Conservation (phyloP, 768 basidiomycete species). For the Cubamyces lactineus region DNA sequence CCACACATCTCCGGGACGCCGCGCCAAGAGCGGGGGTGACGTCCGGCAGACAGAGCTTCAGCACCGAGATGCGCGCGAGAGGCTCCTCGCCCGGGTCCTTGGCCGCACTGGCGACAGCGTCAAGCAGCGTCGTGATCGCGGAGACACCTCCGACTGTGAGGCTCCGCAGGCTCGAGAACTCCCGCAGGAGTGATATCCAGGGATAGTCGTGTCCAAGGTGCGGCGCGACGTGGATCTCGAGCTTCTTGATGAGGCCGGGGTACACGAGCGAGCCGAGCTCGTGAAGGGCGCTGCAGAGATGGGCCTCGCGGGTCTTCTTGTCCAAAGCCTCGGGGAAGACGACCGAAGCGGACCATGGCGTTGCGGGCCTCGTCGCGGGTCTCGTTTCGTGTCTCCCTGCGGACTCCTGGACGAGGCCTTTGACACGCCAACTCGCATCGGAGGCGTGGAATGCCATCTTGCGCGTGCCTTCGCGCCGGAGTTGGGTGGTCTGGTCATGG, state of each 20-base stretch:
- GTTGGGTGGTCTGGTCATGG: too few relatives aligned
- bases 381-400: too few relatives aligned
- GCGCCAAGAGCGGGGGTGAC: not conserved
- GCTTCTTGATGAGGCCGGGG: not conserved
- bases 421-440: too few relatives aligned
- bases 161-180: not conserved
- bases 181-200: not conserved
- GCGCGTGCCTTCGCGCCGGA: too few relatives aligned
- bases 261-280: not conserved
- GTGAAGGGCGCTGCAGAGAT: not conserved
- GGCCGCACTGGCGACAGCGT: not conserved
- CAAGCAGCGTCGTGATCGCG: not conserved
- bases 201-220: not conserved
- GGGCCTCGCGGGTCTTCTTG: not conserved
- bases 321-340: too few relatives aligned
- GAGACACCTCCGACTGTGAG: not conserved
- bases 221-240: not conserved
- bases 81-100: not conserved
- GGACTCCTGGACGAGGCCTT: too few relatives aligned
- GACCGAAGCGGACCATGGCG: too few relatives aligned
- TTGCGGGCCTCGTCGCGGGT: too few relatives aligned
- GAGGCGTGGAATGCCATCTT: too few relatives aligned
- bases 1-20: not conserved
- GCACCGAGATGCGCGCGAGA: not conserved
- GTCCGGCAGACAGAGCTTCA: not conserved